A percentile compares a stretch with the other conserved stretches of the same genome.
Evolutionary conservation across 768 basidiomycete genomes (phyloP).

Genomic region (Rhodotorula graminis): DNA sequence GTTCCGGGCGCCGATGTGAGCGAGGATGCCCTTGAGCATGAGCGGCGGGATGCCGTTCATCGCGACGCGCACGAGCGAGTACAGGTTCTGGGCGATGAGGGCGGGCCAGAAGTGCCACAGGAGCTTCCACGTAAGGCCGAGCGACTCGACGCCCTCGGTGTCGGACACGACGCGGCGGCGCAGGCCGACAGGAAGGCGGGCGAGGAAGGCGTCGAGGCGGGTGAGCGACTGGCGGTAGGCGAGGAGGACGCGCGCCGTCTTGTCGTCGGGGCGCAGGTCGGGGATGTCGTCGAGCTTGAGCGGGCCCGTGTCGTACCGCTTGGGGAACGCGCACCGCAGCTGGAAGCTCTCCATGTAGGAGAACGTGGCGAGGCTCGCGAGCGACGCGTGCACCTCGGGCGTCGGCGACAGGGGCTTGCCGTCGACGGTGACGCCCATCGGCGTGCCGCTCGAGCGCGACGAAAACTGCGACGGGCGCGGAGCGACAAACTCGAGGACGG

Average conservation of each 20-base stretch:
- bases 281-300: constrained; percentile 32
- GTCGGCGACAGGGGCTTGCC: constrained; percentile 17
- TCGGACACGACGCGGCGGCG: constrained; percentile 2
- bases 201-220: constrained; percentile 10
- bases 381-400: constrained; percentile 39
- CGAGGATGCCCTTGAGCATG: constrained; percentile 47
- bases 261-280: constrained; percentile 44
- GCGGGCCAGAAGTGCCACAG: constrained; percentile 19
- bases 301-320: background rate
- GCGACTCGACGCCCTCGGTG: constrained; percentile 1
- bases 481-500: constrained; percentile 38
- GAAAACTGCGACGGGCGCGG: constrained; percentile 22
- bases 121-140: constrained; percentile 20
- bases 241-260: constrained; percentile 42
- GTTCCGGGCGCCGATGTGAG: constrained; percentile 46
- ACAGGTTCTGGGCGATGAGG: constrained; percentile 29
- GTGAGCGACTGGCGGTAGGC: constrained; percentile 37
- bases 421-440: background rate
- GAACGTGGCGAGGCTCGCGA: constrained; percentile 40
- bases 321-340: constrained; percentile 19
- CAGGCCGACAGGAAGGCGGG: background rate
- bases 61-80: constrained; percentile 42
- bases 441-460: constrained; percentile 1
- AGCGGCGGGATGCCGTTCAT: constrained; percentile 48
- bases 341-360: constrained; percentile 36